Evolutionary conservation across 1,284 basidiomycete genomes (phyloP).

Genomic region (Malassezia obtusa): DNA sequence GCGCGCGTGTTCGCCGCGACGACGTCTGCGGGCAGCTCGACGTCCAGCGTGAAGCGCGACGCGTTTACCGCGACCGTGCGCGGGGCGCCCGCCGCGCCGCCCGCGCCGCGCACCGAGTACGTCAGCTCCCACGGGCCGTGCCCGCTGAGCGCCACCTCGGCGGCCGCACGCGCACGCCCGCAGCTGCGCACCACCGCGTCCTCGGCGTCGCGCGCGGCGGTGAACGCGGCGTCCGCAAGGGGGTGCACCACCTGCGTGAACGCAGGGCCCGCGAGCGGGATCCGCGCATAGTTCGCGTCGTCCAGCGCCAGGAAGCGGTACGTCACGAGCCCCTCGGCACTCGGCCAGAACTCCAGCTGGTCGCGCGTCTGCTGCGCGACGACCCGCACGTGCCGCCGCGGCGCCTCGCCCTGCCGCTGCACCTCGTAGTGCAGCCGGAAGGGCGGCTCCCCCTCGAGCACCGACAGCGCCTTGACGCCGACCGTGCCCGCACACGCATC

Average conservation of each 20-base stretch:
- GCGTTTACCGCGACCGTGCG: conserved; percentile 31
- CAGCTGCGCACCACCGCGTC: conserved; percentile 38
- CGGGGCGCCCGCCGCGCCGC: conserved; percentile 19
- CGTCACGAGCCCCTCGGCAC: conserved; percentile 75
- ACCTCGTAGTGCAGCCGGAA: conserved; percentile 72
- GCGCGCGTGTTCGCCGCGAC: conserved; percentile 65
- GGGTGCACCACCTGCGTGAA: conserved; percentile 44
- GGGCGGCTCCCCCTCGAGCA: conserved; percentile 78
- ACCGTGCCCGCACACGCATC: conserved; percentile 78
- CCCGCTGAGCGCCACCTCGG: conserved; percentile 36
- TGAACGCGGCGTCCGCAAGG: conserved; percentile 38
- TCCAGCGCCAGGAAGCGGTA: conserved; percentile 72
- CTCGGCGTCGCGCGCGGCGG: conserved; percentile 18
- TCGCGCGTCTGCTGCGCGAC: conserved; percentile 65
- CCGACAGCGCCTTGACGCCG: conserved; percentile 74
- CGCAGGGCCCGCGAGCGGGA: conserved; percentile 39
- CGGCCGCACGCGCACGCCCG: conserved; percentile 32
- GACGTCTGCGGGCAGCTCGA: conserved; percentile 50
- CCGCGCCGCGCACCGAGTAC: conserved; percentile 30
- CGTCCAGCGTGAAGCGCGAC: conserved; percentile 36
- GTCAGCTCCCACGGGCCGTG: conserved; percentile 42
- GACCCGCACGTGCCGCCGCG: conserved; percentile 50
- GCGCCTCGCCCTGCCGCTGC: conserved; percentile 54
- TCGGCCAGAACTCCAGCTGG: conserved; percentile 75
- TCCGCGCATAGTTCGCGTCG: conserved; percentile 71